Evolutionary conservation across 108 stramenopile species (phyloP), one percentile per base, ranked within the genome.

Genomic region (Nitzschia palea): DNA sequence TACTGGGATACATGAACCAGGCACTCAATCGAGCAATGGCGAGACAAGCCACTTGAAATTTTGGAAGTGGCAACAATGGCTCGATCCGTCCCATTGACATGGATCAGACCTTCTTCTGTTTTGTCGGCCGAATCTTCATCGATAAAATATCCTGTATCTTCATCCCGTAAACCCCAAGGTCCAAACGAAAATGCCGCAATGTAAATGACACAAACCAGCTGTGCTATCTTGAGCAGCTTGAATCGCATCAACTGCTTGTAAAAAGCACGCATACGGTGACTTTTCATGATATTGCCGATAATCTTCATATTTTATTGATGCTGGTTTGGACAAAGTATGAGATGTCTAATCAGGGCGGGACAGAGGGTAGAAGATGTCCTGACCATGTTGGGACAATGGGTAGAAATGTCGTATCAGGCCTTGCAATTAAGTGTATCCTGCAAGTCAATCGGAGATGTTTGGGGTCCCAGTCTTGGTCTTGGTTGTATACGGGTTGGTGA

Each of bases 1-100:
- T 40, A 66, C 65, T 44, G 2, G 79, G 79, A 57, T 80, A 80
- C 61, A 81, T 60, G 44, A 72, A 72, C 65, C 76, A 80, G 18
- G 80, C 80, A 18, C 71, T 76, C 26, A 77, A 47, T 12, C 80
- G 65, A 8, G 75, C 65, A 22, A 80, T 63, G n/a, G 44, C 76
- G 20, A 80, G 23, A 33, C 75, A 80, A 28, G 67, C 61, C 20
- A 79, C 42, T 34, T 61, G 48, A 29, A 54, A 52, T n/a, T 14
- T 44, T 45, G n/a, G 67, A 51, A 27, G 62, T 58, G 3, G 79
- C 79, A 0, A 80, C 69, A 6, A 80, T 71, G 8, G 79, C 74
- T 3, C 79, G 69, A 27, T 71, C 61, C 10, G 54, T 44, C 1
- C 79, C 79, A 0, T 72, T 30, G 30, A 76, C 20, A 1, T 70